Evolutionary conservation across 768 basidiomycete genomes (phyloP).

Genomic region (Suillus alpinus): DNA sequence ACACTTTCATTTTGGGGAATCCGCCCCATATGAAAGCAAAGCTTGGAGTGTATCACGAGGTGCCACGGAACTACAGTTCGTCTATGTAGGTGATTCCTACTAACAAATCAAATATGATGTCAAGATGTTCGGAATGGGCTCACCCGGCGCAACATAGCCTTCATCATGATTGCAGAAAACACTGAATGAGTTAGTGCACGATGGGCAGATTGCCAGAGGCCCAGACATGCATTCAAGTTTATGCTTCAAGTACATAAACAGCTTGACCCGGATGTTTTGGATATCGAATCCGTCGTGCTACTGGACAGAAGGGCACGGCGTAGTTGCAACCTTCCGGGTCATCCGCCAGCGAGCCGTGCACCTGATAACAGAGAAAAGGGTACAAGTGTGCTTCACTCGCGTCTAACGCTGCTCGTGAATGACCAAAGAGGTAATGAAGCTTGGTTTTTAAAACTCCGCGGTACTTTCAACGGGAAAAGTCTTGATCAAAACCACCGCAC

Average conservation of each 20-base stretch:
- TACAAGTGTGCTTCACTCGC: not conserved
- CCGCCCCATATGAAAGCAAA: not conserved
- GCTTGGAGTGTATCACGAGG: not conserved
- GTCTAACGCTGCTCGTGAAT: not conserved
- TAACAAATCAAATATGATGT: not conserved
- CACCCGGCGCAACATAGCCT: not conserved
- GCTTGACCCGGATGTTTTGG: not conserved
- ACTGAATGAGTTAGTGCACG: not conserved
- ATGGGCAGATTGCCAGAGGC: not conserved
- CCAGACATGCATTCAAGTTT: not conserved
- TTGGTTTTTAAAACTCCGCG: not conserved
- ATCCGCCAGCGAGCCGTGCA: not conserved
- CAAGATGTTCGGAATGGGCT: not conserved
- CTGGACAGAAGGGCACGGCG: not conserved
- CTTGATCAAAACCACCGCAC: not conserved
- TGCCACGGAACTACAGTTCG: not conserved
- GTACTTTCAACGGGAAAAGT: not conserved
- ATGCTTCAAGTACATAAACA: not conserved
- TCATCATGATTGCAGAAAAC: not conserved
- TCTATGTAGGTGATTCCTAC: not conserved
- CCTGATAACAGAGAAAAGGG: not conserved
- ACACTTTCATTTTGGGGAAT: not conserved
- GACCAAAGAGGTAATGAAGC: not conserved
- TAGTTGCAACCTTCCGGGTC: too few relatives aligned
- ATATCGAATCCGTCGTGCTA: not conserved